A percentile compares a stretch with the other conserved stretches of the same genome.
These are phyloP conservation scores for Linnemannia exigua DNA, from an alignment of 192 early-diverging fungal genomes.

Conservation along the genomic window DNA sequence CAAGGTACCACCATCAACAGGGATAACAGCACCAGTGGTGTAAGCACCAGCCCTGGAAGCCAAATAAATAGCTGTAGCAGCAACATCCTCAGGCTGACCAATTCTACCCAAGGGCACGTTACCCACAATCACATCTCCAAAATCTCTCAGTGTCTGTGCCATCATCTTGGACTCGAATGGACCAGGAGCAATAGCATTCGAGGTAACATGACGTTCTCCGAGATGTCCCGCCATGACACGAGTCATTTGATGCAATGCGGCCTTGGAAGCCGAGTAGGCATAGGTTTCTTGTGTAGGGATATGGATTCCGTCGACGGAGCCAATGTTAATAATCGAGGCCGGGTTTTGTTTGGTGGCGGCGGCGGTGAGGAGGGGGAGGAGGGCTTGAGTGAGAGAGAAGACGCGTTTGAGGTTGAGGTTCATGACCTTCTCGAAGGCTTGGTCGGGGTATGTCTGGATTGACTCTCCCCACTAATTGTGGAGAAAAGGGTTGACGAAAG, in stretches of 20 bases:
- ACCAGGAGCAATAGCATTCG: slow-evolving; percentile 81
- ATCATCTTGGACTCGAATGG: slow-evolving; percentile 87
- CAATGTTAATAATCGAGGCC: slow-evolving; percentile 92
- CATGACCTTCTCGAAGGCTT: slow-evolving; percentile 82
- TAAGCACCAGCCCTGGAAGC: slow-evolving; percentile 82
- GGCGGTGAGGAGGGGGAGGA: slow-evolving; percentile 77
- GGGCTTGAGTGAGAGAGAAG: slow-evolving; percentile 85
- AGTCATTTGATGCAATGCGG: slow-evolving; percentile 82
- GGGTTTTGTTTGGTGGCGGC: slow-evolving; percentile 68
- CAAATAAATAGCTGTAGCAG: slow-evolving; percentile 86
- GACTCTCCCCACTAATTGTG: slow-evolving; percentile 61
- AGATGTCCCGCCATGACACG: slow-evolving; percentile 75
- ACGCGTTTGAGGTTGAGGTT: slow-evolving; percentile 88
- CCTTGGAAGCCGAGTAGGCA: slow-evolving; percentile 87
- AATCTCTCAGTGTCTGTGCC: slow-evolving; percentile 68
- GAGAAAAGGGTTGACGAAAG: not conserved
- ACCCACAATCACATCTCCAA: slow-evolving; percentile 66
- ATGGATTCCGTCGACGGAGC: slow-evolving; percentile 77
- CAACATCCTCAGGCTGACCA: slow-evolving; percentile 88
- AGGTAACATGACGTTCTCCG: slow-evolving; percentile 68
- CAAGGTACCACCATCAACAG: slow-evolving; percentile 84
- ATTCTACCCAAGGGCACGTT: slow-evolving; percentile 81
- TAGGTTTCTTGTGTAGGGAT: slow-evolving; percentile 68
- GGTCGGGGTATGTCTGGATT: slow-evolving; percentile 69
- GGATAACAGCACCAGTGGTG: slow-evolving; percentile 85